Conservation (phyloP, 2,329 filamentous ascomycete genomes). For the Esteya vermicola region DNA sequence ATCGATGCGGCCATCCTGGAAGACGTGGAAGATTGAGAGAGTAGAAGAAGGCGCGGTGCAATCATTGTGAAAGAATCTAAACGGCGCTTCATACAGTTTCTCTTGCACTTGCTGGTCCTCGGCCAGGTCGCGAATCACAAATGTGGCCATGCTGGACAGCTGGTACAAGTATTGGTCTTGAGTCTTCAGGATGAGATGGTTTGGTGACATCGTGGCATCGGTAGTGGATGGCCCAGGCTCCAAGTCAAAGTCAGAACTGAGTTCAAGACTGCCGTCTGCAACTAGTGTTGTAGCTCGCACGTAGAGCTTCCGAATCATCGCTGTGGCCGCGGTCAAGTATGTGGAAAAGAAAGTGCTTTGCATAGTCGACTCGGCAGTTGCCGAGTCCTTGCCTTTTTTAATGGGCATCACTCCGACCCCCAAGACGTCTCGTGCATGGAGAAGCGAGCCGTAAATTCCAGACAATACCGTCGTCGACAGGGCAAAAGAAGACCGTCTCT, state of each 20-base stretch:
- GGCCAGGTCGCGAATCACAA: constrained; percentile 15
- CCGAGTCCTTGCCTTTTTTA: neutral
- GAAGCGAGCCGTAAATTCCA: constrained; percentile 18
- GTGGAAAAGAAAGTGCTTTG: constrained; percentile 10
- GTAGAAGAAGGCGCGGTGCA: neutral
- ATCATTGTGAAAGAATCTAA: constrained; percentile 12
- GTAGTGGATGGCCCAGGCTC: neutral
- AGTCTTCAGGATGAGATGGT: too few species aligned
- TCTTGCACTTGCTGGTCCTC: constrained; percentile 14
- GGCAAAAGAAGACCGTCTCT: constrained; percentile 16
- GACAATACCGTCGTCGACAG: constrained; percentile 24
- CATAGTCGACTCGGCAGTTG: neutral
- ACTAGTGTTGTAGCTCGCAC: constrained; percentile 19
- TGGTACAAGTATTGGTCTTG: constrained; percentile 12
- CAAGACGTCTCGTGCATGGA: constrained; percentile 24
- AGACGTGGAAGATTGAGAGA: constrained; percentile 11
- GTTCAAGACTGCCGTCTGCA: neutral
- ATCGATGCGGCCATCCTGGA: constrained; percentile 9
- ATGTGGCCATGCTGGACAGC: constrained; percentile 15
- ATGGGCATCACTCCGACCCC: constrained; percentile 6
- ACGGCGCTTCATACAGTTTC: constrained; percentile 12
- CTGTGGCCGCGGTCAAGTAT: constrained; percentile 25
- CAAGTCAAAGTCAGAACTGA: constrained; percentile 11
- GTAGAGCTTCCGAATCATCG: constrained; percentile 25
- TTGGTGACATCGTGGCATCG: too few species aligned